Evolutionary conservation across 2,329 filamentous ascomycete genomes (phyloP), one percentile per base, ranked within the genome.

Genomic region (Lachnellula arida): DNA sequence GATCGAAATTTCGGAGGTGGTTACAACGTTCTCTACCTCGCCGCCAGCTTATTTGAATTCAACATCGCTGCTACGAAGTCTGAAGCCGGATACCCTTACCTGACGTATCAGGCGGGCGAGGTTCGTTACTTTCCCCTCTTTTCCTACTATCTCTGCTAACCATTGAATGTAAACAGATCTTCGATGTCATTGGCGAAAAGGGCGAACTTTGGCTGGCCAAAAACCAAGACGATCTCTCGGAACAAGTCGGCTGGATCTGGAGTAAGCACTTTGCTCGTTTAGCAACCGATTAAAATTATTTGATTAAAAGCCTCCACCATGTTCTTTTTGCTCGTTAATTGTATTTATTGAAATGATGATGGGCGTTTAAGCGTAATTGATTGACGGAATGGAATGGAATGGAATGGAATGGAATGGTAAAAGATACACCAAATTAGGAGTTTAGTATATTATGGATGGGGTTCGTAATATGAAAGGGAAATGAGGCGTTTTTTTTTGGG

Each of bases 131-230:
- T n/a, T 22, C 35, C 11, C 35, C 7, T 46, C 25, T 22, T 50
- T 44, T 37, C 8, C 7, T 49, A 23, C 6, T 11, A 8, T 44
- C 22, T 50, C 49, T 32, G 9, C 28, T 32, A 56, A 50, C 58
- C 56, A 19, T 51, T 62, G 49, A 60, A n/a, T 15, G 23, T 22
- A 5, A 42, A 19, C 61, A 87, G 82, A 89, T 93, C 60, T 93
- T 93, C 67, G 89, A 93, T 74, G 88, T 99, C 52, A 91, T 99
- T 68, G 94, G 88, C 32, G 92, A 97, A 73, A 97, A 97, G 71
- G 94, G 94, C 61, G 94, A 99, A 76, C 81, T 97, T 49, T 99
- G 94, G 94, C 84, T 99, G 55, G 94, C 94, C 52, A 91, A 91
- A 72, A 99, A 99, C 70, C 94, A 99, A 74, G 94, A 99, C 68